Conservation (phyloP, 495 filamentous ascomycete genomes). For the Annulohypoxylon nitens region DNA sequence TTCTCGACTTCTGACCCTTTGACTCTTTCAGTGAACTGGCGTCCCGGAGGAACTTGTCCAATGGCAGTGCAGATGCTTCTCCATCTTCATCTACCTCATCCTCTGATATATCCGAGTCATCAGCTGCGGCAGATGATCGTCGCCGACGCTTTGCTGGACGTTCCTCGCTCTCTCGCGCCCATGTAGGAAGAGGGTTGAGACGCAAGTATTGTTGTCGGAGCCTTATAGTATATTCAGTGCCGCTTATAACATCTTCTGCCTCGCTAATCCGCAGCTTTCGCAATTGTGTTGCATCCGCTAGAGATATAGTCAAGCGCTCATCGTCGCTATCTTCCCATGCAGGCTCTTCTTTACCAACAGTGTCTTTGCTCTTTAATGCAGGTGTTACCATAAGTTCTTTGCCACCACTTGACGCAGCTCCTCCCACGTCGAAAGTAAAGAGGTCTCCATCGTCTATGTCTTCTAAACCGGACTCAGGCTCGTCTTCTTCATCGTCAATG, state of each 20-base stretch:
- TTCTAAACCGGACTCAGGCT: constrained; percentile 61
- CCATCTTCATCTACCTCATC: constrained; percentile 73
- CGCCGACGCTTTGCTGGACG: constrained; percentile 67
- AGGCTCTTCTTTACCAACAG: constrained; percentile 56
- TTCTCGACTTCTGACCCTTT: constrained; percentile 65
- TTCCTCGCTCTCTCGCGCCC: constrained; percentile 69
- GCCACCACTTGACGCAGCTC: constrained; percentile 50
- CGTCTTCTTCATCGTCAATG: constrained; percentile 32
- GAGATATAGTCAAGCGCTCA: constrained; percentile 84
- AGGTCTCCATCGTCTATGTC: constrained; percentile 73
- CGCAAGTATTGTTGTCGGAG: constrained; percentile 85
- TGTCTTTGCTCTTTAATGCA: constrained; percentile 53
- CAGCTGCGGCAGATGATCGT: constrained; percentile 60
- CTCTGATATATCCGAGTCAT: constrained; percentile 58
- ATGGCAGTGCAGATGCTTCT: constrained; percentile 74
- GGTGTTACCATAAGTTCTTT: constrained; percentile 54
- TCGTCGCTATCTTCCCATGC: constrained; percentile 98
- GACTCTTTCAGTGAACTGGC: constrained; percentile 66
- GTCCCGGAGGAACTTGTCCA: constrained; percentile 83
- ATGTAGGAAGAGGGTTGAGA: constrained; percentile 82
- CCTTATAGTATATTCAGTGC: constrained; percentile 84
- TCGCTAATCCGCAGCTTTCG: constrained; percentile 85
- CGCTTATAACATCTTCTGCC: constrained; percentile 85
- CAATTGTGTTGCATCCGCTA: constrained; percentile 77
- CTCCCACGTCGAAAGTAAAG: constrained; percentile 62